These are phyloP conservation scores for Mimosa bimucronata DNA, from an alignment of 306 rosid species.

Conservation along the genomic window DNA sequence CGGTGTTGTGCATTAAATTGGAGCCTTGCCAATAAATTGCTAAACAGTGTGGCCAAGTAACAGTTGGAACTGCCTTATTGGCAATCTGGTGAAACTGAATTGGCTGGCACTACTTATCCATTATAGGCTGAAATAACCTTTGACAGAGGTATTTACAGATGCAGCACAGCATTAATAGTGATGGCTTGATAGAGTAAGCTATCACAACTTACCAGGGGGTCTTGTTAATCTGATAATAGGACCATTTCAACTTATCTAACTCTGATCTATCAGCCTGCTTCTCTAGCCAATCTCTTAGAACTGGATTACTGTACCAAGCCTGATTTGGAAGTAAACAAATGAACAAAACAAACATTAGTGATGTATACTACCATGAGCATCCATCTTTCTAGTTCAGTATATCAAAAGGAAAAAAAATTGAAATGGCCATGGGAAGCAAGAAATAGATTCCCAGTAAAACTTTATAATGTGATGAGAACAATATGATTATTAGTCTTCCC, in stretches of 20 bases:
- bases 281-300: conserved; percentile 85
- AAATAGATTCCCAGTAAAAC: conserved; percentile 33
- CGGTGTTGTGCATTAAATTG: background rate
- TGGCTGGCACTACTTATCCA: background rate
- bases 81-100: background rate
- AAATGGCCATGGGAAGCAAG: conserved; percentile 18
- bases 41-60: conserved; percentile 5
- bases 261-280: conserved; percentile 70
- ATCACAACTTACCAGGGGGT: conserved; percentile 77
- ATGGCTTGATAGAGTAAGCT: conserved; percentile 1
- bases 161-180: background rate
- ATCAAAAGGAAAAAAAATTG: conserved; percentile 10
- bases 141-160: background rate
- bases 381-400: conserved; percentile 22
- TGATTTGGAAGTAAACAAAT: conserved; percentile 40
- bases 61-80: conserved; percentile 4
- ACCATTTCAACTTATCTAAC: conserved; percentile 85
- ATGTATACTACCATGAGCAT: conserved; percentile 20
- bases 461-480: conserved; percentile 18
- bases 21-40: conserved; percentile 4
- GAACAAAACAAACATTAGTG: conserved; percentile 36
- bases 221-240: conserved; percentile 79
- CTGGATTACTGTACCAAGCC: conserved; percentile 88
- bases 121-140: background rate
- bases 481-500: conserved; percentile 25